phyloP scores from a whole-genome alignment of 2,329 filamentous ascomycete species.

The Botrytis porri region DNA sequence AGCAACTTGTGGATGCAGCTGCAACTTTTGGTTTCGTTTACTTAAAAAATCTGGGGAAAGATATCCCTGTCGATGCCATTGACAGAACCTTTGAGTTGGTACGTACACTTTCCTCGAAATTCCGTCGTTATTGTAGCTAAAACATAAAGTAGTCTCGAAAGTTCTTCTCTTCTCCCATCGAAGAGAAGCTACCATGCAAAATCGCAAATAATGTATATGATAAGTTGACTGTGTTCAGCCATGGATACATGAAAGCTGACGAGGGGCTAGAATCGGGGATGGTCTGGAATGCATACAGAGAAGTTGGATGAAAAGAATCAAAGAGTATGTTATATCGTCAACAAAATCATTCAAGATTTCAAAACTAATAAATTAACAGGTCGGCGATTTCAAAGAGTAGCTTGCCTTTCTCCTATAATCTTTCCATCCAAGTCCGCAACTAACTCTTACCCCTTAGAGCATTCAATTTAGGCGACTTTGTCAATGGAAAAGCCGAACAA shows the following conservation, averaged over 20 bases:
- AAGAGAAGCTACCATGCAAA: conserved; percentile 70
- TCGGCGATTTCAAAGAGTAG: conserved; percentile 86
- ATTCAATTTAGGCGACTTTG: conserved; percentile 87
- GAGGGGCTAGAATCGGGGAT: conserved; percentile 71
- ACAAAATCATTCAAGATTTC: conserved; percentile 27
- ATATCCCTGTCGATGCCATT: conserved; percentile 65
- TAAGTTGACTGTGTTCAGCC: conserved; percentile 14
- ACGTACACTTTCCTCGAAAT: conserved; percentile 46
- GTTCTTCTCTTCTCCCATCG: conserved; percentile 68
- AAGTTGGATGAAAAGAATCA: conserved; percentile 82
- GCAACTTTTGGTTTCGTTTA: conserved; percentile 86
- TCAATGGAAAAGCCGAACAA: conserved; percentile 65
- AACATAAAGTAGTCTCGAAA: conserved; percentile 55
- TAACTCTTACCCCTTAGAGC: conserved; percentile 53
- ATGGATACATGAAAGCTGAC: conserved; percentile 20
- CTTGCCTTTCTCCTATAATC: conserved; percentile 29
- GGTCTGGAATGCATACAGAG: conserved; percentile 84
- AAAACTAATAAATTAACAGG: conserved; percentile 43
- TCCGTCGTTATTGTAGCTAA: conserved; percentile 11
- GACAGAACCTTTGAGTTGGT: conserved; percentile 73
- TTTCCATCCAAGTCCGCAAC: neutral
- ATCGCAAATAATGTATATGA: conserved; percentile 60
- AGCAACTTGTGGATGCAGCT: conserved; percentile 74
- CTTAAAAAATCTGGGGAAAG: conserved; percentile 69
- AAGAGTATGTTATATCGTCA: conserved; percentile 49